Base-by-base conservation (phyloP, 2,329 filamentous ascomycete species). In the Rutstroemia sp. region DNA sequence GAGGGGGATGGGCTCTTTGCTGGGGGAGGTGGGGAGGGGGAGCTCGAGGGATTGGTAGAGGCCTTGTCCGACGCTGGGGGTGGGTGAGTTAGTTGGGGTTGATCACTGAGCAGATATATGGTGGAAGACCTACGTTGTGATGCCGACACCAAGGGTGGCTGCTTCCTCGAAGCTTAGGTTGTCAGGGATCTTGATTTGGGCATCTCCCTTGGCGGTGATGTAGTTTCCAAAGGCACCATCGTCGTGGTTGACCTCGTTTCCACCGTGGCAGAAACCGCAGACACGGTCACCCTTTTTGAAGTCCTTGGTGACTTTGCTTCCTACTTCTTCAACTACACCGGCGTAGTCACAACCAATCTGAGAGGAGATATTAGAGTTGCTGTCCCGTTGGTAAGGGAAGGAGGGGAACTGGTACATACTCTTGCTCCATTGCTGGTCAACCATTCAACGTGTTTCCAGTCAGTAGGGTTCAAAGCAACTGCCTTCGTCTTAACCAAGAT, bases 271-370 rank as follows among this genome's bases (percentile, higher is more conserved):
- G 12, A 71, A 62, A 5, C 77, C 78, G 23, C 67, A 65, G 34
- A 79, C 68, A 42, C 77, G 72, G 58, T 81, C 78, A 2, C 78
- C 78, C 53, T 72, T 73, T 62, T 72, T 72, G 57, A 77, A 73
- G 5, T 64, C 55, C 59, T 73, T 73, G 16, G 67, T 73, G 19
- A 76, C 73, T 37, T 70, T 71, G 4, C 63, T 54, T 8, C 77
- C 78, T 23, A 79, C 69, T 52, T 75, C 72, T 39, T 76, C 72
- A 2, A 80, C 72, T 5, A 74, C 63, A 41, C 78, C 77, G 27
- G 73, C 71, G 54, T 73, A 79, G 63, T 79, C 77, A 53, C 72
- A 75, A n/a, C 76, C 76, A 38, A 70, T 59, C 63, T 63, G 8
- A 8, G 17, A 16, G 21, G 12, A 21, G 41, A 37, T 46, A 27